phyloP scores from a whole-genome alignment of 2,329 filamentous ascomycete species.

The Sarocladium oryzae region DNA sequence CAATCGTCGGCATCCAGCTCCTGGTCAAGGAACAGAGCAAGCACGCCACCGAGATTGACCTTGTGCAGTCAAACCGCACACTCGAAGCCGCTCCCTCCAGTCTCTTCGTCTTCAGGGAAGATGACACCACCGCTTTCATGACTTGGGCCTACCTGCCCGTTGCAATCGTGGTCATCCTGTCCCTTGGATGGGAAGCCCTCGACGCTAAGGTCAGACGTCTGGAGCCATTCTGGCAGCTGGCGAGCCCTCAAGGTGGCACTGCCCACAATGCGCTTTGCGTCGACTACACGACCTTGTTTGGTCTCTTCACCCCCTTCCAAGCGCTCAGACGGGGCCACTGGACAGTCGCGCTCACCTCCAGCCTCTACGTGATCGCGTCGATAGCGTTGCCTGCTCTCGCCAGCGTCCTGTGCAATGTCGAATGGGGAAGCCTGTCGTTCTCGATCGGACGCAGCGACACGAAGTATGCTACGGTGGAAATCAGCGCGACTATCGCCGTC shows the following conservation, averaged over 20 bases:
- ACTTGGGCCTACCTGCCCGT: slow-evolving; percentile 2
- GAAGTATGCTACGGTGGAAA: slow-evolving; percentile 1
- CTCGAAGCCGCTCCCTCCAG: background rate
- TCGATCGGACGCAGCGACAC: background rate
- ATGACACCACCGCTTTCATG: background rate
- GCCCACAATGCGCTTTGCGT: slow-evolving; percentile 7
- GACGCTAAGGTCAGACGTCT: background rate
- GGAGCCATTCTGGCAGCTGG: slow-evolving; percentile 4
- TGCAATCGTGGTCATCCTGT: background rate
- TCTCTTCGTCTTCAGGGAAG: slow-evolving; percentile 4
- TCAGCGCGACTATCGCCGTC: background rate
- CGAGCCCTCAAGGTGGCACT: slow-evolving; percentile 3
- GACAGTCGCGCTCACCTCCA: background rate
- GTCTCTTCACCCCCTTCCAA: background rate
- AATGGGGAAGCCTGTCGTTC: slow-evolving; percentile 4
- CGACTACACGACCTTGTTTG: slow-evolving; percentile 6
- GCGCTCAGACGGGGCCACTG: slow-evolving; percentile 1
- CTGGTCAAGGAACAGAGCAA: slow-evolving; percentile 1
- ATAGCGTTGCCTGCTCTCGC: slow-evolving; percentile 1
- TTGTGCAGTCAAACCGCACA: background rate
- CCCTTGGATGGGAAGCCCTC: slow-evolving; percentile 1
- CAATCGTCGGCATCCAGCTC: slow-evolving; percentile 5
- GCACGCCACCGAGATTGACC: background rate
- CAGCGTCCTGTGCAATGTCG: background rate
- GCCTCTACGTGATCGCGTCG: background rate